These are phyloP conservation scores for Aspergillus novofumigatus DNA, from an alignment of 2,329 filamentous ascomycete species.

Conservation along the genomic window DNA sequence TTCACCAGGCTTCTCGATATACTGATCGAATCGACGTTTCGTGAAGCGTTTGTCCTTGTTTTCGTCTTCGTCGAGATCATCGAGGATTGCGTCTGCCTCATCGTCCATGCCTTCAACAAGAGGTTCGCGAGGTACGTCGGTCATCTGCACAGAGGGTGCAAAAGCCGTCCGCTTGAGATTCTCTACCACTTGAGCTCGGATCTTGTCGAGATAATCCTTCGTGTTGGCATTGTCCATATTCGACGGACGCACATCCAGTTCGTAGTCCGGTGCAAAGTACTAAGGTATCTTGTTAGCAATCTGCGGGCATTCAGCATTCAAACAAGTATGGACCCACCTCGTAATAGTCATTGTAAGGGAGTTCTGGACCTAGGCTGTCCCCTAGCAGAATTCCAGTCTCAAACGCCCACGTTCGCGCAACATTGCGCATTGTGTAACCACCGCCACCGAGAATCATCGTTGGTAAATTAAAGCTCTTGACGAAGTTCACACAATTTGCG, in stretches of 20 bases:
- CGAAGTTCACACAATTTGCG: conserved; percentile 65
- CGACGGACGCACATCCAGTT: conserved; percentile 64
- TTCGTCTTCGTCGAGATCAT: conserved; percentile 75
- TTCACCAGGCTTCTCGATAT: conserved; percentile 71
- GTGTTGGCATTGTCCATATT: conserved; percentile 72
- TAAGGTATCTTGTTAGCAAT: conserved; percentile 21
- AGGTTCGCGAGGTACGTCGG: conserved; percentile 57
- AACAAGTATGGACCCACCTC: conserved; percentile 43
- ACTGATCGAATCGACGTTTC: conserved; percentile 76
- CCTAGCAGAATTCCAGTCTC: conserved; percentile 80
- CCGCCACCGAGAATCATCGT: conserved; percentile 64
- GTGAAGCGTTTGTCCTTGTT: conserved; percentile 81
- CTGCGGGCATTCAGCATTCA: background rate
- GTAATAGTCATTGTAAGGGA: conserved; percentile 97
- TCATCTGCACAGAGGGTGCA: conserved; percentile 62
- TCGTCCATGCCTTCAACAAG: conserved; percentile 56
- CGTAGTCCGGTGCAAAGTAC: conserved; percentile 67
- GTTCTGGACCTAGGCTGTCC: conserved; percentile 71
- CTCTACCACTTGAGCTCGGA: conserved; percentile 61
- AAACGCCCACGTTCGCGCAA: conserved; percentile 58
- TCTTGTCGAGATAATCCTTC: conserved; percentile 64
- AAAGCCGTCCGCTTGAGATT: conserved; percentile 62
- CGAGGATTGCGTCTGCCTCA: conserved; percentile 61
- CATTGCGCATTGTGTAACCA: conserved; percentile 66
- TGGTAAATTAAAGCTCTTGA: conserved; percentile 64